These are phyloP conservation scores for Tephrocybe sp. DNA, from an alignment of 768 basidiomycete species.

Conservation along the genomic window DNA sequence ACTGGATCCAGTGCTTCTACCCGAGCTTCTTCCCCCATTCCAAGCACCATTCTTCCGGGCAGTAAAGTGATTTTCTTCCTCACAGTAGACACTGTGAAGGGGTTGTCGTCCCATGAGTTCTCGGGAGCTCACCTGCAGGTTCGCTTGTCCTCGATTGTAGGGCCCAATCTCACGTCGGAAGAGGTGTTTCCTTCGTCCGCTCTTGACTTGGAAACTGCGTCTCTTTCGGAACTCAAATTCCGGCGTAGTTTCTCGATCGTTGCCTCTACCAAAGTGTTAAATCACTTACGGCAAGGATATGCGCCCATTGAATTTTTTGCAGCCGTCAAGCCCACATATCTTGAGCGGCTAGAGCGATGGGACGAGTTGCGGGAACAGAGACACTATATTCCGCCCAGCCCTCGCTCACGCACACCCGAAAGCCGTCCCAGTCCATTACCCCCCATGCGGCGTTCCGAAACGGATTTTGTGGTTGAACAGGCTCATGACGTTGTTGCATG, in stretches of 20 bases:
- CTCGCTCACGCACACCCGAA: conserved; percentile 36
- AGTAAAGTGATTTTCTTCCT: conserved; percentile 85
- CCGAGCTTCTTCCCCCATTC: conserved; percentile 73
- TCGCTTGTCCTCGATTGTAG: conserved; percentile 84
- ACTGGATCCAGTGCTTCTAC: conserved; percentile 67
- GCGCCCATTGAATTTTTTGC: conserved; percentile 93
- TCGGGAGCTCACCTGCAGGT: conserved; percentile 84
- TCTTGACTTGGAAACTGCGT: conserved; percentile 70
- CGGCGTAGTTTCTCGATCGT: conserved; percentile 80
- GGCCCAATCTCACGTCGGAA: conserved; percentile 65
- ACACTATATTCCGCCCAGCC: conserved; percentile 37
- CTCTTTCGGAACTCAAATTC: conserved; percentile 81
- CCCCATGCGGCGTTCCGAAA: conserved; percentile 92
- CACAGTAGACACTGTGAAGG: conserved; percentile 84
- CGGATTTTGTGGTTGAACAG: conserved; percentile 86
- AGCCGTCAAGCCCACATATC: conserved; percentile 73
- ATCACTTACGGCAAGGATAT: conserved; percentile 72
- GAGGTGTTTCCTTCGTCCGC: conserved; percentile 79
- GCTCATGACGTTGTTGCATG: conserved; percentile 89
- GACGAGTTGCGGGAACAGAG: conserved; percentile 88
- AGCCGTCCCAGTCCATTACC: conserved; percentile 44
- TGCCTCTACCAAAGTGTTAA: conserved; percentile 69
- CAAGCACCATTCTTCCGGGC: conserved; percentile 65
- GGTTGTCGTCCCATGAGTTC: conserved; percentile 89
- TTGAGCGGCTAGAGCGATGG: conserved; percentile 90